Evolutionary conservation across 225 moss, liverwort and hornwort species (phyloP).

Genomic region (Marchantia polymorpha): DNA sequence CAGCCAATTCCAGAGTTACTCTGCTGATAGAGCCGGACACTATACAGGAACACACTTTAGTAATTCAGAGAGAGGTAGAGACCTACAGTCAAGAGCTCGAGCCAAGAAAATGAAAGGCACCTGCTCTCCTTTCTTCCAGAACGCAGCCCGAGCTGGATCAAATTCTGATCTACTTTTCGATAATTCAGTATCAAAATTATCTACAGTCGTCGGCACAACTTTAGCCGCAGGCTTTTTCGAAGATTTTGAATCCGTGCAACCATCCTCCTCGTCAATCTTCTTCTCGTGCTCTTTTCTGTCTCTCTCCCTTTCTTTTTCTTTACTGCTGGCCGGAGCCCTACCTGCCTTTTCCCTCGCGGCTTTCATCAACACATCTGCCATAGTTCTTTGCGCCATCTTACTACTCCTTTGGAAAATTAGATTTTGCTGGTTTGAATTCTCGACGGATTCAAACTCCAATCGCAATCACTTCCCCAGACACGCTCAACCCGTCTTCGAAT

Average conservation of each 20-base stretch:
- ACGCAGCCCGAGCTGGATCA: conserved; percentile 67
- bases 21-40: too few relatives aligned
- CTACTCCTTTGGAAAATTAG: background rate
- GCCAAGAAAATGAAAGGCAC: conserved; percentile 93
- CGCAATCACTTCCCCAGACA: too few relatives aligned
- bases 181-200: conserved; percentile 24
- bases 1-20: too few relatives aligned
- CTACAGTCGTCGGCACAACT: conserved; percentile 1
- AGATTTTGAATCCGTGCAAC: background rate
- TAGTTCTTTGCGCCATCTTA: conserved; percentile 39
- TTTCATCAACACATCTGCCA: conserved; percentile 45
- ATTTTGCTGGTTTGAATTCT: background rate
- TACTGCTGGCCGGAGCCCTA: conserved; percentile 15
- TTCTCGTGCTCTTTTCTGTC: conserved; percentile 10
- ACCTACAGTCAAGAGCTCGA: conserved; percentile 88
- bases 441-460: background rate
- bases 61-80: conserved; percentile 9
- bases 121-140: conserved; percentile 81
- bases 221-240: background rate
- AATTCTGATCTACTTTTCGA: conserved; percentile 77
- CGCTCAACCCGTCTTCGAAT: too few relatives aligned
- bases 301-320: conserved; percentile 15
- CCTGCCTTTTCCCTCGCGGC: conserved; percentile 37
- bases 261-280: background rate
- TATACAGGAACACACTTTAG: too few relatives aligned